phyloP scores from a whole-genome alignment of 768 basidiomycete species.

The Podaxis sp. region DNA sequence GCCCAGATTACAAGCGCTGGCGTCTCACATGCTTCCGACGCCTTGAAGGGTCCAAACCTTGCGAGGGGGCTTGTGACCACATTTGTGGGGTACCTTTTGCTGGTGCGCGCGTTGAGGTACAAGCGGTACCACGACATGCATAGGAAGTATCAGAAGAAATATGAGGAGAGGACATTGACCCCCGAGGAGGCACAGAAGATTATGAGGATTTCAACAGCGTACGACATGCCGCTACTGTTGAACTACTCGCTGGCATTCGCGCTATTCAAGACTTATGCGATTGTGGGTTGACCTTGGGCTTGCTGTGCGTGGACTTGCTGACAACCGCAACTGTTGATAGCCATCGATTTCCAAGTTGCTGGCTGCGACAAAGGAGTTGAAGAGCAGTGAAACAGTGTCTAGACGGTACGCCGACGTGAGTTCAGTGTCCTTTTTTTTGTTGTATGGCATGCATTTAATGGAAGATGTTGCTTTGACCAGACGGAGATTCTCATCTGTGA shows the following conservation, averaged over 20 bases:
- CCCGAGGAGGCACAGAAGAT: conserved; percentile 47
- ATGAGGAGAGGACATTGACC: conserved; percentile 35
- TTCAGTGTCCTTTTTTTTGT: conserved; percentile 7
- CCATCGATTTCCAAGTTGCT: conserved; percentile 46
- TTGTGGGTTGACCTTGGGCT: conserved; percentile 30
- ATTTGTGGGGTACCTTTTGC: conserved; percentile 20
- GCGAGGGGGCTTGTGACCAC: neutral
- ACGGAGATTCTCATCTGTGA: conserved; percentile 43
- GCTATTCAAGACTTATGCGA: conserved; percentile 51
- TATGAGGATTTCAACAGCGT: conserved; percentile 29
- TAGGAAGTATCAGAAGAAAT: conserved; percentile 35
- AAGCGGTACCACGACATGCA: conserved; percentile 41
- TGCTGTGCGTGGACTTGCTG: neutral
- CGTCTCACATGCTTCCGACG: neutral
- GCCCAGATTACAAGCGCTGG: neutral
- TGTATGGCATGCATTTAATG: neutral
- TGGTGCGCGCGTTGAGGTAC: conserved; percentile 41
- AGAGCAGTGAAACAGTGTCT: conserved; percentile 31
- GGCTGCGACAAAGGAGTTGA: conserved; percentile 37
- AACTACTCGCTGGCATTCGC: conserved; percentile 44
- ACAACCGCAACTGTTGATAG: conserved; percentile 22
- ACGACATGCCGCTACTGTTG: conserved; percentile 45
- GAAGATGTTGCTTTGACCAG: conserved; percentile 22
- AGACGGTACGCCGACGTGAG: conserved; percentile 50
- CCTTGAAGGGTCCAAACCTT: neutral